These are phyloP conservation scores for Diaporthe sp. DNA, from an alignment of 2,329 filamentous ascomycete species.

Conservation along the genomic window DNA sequence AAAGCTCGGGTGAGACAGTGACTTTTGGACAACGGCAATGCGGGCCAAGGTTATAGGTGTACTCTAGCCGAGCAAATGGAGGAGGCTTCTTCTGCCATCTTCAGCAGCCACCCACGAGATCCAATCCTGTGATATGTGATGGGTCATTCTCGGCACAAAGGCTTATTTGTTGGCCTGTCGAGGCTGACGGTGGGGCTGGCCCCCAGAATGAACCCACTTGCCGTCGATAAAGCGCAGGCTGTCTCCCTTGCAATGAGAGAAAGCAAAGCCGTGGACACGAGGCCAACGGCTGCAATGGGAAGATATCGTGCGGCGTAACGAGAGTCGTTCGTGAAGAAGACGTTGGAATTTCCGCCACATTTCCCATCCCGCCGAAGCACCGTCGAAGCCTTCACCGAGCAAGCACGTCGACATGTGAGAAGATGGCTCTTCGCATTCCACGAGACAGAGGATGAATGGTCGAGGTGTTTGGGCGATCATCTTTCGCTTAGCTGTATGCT, in stretches of 20 bases:
- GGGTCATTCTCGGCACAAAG: background rate
- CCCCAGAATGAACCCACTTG: no score
- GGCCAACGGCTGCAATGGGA: no score
- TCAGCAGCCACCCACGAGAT: background rate
- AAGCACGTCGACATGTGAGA: background rate
- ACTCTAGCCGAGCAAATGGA: slow-evolving; percentile 29
- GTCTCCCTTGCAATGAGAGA: background rate
- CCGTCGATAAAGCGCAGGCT: background rate
- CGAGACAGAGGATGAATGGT: background rate
- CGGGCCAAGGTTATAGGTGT: slow-evolving; percentile 31
- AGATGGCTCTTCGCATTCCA: background rate
- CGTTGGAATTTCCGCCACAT: background rate
- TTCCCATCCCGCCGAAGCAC: background rate
- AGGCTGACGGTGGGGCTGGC: background rate
- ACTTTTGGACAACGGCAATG: slow-evolving; percentile 16
- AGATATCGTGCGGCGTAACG: background rate
- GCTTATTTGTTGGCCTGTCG: background rate
- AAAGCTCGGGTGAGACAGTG: slow-evolving; percentile 37
- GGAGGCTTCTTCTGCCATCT: background rate
- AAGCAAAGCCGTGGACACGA: background rate
- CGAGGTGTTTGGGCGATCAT: background rate
- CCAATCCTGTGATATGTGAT: slow-evolving; percentile 10
- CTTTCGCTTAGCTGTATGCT: background rate
- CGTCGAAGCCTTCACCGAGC: background rate
- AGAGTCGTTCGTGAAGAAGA: background rate